Conservation (phyloP, 306 rosid species). For the Canavalia ensiformis region DNA sequence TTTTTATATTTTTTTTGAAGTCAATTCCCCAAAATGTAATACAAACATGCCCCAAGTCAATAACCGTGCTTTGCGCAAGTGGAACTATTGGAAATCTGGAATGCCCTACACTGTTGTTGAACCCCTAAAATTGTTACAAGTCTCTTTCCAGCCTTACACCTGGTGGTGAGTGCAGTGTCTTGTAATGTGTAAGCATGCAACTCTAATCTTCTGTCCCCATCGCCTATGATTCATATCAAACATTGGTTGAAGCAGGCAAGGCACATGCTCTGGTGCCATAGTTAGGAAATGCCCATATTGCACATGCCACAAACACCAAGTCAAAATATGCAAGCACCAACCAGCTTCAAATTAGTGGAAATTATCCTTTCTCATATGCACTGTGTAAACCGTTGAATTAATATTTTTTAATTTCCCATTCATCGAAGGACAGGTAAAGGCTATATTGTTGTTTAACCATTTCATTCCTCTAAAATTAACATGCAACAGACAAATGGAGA, state of each 20-base stretch:
- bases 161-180: neutral
- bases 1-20: too few relatives aligned
- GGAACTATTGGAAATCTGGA: neutral
- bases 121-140: neutral
- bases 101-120: neutral
- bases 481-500: neutral
- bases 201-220: neutral
- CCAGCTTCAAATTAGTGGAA: neutral
- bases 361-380: too few relatives aligned
- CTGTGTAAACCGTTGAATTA: too few relatives aligned
- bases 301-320: slow-evolving; percentile 41
- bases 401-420: too few relatives aligned
- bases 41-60: too few relatives aligned
- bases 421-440: too few relatives aligned
- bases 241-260: slow-evolving; percentile 1
- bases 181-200: neutral
- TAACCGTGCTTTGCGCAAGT: too few relatives aligned
- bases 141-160: neutral
- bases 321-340: slow-evolving; percentile 40
- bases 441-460: too few relatives aligned
- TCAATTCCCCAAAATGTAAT: too few relatives aligned
- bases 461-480: too few relatives aligned
- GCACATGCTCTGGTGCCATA: slow-evolving; percentile 38
- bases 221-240: slow-evolving; percentile 17
- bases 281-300: slow-evolving; percentile 31